Percentiles rank a stretch among this genome's conserved stretches.
These are phyloP conservation scores for Emergomyces africanus DNA, from an alignment of 2,329 filamentous ascomycete genomes.

Conservation along the genomic window DNA sequence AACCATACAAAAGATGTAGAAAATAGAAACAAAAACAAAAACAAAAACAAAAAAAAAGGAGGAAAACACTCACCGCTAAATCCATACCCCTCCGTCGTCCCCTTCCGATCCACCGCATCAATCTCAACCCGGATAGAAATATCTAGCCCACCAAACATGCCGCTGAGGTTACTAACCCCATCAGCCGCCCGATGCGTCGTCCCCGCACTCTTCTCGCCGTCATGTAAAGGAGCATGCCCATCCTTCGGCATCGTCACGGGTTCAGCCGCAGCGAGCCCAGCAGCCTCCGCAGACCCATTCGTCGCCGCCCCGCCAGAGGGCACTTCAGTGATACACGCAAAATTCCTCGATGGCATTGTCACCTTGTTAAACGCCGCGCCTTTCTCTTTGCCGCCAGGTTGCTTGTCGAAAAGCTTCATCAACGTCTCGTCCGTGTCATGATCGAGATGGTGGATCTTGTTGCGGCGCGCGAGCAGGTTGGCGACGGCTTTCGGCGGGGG, in stretches of 20 bases:
- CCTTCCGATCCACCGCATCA: constrained; percentile 28
- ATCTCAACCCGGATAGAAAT: constrained; percentile 36
- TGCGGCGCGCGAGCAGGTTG: constrained; percentile 49
- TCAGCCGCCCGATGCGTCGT: constrained; percentile 62
- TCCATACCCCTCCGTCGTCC: constrained; percentile 35
- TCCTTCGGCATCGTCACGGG: constrained; percentile 37
- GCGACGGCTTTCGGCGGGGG: constrained; percentile 52
- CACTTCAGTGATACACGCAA: constrained; percentile 48
- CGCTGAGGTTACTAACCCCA: constrained; percentile 25
- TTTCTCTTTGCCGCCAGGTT: constrained; percentile 46
- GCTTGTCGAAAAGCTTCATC: constrained; percentile 48
- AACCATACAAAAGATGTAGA: background rate
- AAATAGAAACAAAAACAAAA: background rate
- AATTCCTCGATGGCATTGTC: constrained; percentile 64
- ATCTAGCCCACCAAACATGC: constrained; percentile 31
- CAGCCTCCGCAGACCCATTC: constrained; percentile 11
- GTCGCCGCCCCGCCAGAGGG: constrained; percentile 16
- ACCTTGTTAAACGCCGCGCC: constrained; percentile 64
- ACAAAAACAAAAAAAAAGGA: background rate
- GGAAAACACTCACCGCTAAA: constrained; percentile 31
- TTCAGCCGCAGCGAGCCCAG: constrained; percentile 11
- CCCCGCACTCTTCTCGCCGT: constrained; percentile 65
- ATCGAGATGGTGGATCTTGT: constrained; percentile 54
- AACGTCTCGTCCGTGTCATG: constrained; percentile 52
- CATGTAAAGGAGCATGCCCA: constrained; percentile 58